Conservation (phyloP, 1,284 basidiomycete genomes). For the Papiliotrema laurentii region DNA sequence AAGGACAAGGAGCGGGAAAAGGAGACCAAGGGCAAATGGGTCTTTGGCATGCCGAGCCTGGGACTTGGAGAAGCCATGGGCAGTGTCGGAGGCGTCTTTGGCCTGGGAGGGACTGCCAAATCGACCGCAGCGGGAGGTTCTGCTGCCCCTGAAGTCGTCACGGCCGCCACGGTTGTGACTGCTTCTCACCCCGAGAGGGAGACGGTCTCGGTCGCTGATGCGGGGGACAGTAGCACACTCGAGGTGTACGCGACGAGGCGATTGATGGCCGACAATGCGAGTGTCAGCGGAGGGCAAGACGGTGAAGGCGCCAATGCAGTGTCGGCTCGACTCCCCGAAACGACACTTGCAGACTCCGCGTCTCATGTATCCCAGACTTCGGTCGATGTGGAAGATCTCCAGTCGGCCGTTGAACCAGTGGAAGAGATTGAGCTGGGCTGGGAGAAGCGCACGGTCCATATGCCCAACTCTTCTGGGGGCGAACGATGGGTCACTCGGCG, state of each 20-base stretch:
- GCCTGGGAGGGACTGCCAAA: constrained; percentile 13
- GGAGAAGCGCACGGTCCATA: constrained; percentile 12
- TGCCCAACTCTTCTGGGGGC: not conserved
- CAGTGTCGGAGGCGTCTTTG: constrained; percentile 29
- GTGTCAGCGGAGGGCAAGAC: not conserved
- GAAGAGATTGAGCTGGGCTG: constrained; percentile 17
- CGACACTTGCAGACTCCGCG: not conserved
- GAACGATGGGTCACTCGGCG: constrained; percentile 5
- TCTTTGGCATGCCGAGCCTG: constrained; percentile 7
- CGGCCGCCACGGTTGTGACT: not conserved
- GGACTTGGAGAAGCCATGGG: constrained; percentile 29
- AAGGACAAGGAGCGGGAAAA: not conserved
- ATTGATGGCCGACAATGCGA: not conserved
- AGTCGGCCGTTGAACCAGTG: constrained; percentile 19
- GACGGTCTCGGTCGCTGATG: not conserved
- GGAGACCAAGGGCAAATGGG: constrained; percentile 14
- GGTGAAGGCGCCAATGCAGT: not conserved
- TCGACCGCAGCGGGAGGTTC: not conserved
- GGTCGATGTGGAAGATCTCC: constrained; percentile 20
- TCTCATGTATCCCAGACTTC: not conserved
- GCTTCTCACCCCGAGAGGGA: not conserved
- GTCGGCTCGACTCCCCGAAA: not conserved
- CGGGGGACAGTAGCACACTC: not conserved
- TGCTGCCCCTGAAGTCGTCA: too few species aligned
- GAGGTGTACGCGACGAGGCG: too few species aligned